A percentile compares a stretch with the other conserved stretches of the same genome.
Evolutionary conservation across 1,284 basidiomycete species (phyloP).

Genomic region (Malassezia sympodialis): DNA sequence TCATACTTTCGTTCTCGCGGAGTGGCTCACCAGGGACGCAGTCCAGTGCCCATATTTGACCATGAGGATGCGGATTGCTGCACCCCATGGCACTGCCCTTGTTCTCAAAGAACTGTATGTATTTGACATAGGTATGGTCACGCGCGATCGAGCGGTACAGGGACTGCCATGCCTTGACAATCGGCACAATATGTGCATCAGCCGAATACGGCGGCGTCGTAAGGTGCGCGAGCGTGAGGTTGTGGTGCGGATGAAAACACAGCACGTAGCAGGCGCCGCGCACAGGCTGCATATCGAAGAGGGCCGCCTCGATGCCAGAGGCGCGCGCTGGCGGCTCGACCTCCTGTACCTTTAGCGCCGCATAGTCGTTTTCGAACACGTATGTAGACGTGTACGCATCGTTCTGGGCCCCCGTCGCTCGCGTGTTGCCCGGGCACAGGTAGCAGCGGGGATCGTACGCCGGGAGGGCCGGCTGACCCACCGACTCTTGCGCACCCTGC

Average conservation of each 20-base stretch:
- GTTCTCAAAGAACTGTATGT: conserved; percentile 59
- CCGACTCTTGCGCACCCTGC: conserved; percentile 43
- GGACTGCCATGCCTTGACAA: conserved; percentile 65
- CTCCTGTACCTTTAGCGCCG: conserved; percentile 61
- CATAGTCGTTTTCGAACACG: conserved; percentile 72
- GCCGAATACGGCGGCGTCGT: conserved; percentile 46
- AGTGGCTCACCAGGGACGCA: conserved; percentile 40
- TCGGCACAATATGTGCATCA: conserved; percentile 57
- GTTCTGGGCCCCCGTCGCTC: conserved; percentile 67
- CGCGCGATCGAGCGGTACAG: conserved; percentile 36
- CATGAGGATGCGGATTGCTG: conserved; percentile 89
- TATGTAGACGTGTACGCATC: conserved; percentile 62
- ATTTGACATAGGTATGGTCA: conserved; percentile 43
- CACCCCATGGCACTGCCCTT: conserved; percentile 94
- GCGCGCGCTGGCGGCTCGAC: conserved; percentile 16
- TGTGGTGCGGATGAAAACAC: conserved; percentile 78
- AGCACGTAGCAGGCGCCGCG: conserved; percentile 80
- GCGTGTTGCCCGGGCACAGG: conserved; percentile 75
- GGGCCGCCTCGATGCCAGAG: conserved; percentile 10
- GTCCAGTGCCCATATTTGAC: conserved; percentile 69
- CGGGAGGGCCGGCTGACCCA: conserved; percentile 49
- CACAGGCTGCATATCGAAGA: conserved; percentile 64
- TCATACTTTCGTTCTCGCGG: conserved; percentile 28
- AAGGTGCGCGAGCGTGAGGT: conserved; percentile 76
- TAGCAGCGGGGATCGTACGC: conserved; percentile 71